Evolutionary conservation across 805 yeast species (phyloP).

Genomic region (Lachancea fermentati): DNA sequence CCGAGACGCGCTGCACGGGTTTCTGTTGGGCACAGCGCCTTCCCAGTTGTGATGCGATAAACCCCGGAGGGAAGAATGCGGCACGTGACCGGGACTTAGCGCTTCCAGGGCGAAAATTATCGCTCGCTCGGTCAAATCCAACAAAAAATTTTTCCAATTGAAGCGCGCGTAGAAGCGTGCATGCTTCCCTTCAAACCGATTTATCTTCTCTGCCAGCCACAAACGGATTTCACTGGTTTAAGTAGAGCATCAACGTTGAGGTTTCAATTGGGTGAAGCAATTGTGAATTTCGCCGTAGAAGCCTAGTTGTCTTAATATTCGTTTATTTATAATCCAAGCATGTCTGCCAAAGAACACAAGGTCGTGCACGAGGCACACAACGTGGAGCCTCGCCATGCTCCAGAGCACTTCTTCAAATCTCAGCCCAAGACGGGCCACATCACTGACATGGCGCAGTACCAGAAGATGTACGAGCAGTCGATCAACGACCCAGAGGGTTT

Average conservation of each 20-base stretch:
- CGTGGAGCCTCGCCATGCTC: conserved; percentile 31
- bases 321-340: background rate
- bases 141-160: conserved; percentile 8
- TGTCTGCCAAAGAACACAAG: conserved; percentile 24
- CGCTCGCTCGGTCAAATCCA: conserved; percentile 2
- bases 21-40: background rate
- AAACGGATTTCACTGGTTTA: background rate
- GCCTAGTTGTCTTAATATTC: background rate
- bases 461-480: conserved; percentile 67
- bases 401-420: conserved; percentile 35
- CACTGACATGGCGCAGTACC: conserved; percentile 61
- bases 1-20: background rate
- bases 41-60: background rate
- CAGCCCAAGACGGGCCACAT: conserved; percentile 45
- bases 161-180: background rate
- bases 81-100: background rate
- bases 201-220: background rate
- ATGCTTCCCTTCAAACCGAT: background rate
- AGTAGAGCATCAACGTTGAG: background rate
- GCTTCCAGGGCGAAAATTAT: background rate
- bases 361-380: conserved; percentile 39
- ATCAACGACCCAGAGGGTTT: conserved; percentile 76
- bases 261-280: background rate
- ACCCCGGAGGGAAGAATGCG: background rate
- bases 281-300: background rate